Evolutionary conservation across 2,329 filamentous ascomycete genomes (phyloP), one percentile per base, ranked within the genome.

Genomic region (Nothopassalora personata): DNA sequence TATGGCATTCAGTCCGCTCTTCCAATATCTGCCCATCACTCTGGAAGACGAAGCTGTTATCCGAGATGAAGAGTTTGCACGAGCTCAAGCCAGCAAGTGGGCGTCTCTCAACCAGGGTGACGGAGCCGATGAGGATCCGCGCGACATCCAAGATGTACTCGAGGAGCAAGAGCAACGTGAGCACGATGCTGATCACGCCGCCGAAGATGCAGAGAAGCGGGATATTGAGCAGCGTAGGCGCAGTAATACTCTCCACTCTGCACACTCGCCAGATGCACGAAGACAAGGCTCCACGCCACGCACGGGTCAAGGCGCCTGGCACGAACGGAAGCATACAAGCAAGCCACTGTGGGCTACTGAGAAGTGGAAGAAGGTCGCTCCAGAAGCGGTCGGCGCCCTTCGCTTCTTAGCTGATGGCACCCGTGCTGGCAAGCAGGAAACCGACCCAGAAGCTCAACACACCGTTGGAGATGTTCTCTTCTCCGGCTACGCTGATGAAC

Each of bases 11-110:
- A 84, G 84, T 0, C 93, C 94, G 2, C 81, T 99, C 9, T 87
- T 96, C 71, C 85, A 88, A 43, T 96, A 96, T 69, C 79, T 99
- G 3, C 94, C 94, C 0, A 95, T 97, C 64, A 97, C 93, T 0
- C 86, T 97, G 57, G 94, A 99, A 72, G 94, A 97, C 64, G 93
- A 97, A 70, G 94, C 94, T 2, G 90, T 94, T 0, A 78, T 90
- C n/a, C 87, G 93, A 6, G 94, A 99, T 66, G 86, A 93, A 69
- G 90, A 89, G 43, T 99, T 97, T 71, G 87, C 91, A 66, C 81
- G 88, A 50, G 87, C 87, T 3, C 91, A 74, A 55, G 70, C 67
- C 27, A 66, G 68, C 59, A 70, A 68, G 45, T 73, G 69, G 52
- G 64, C 67, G 15, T 66, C 66, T 15, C 46, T 72, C 11, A 58